Base-by-base conservation (phyloP, 495 filamentous ascomycete genomes). In the Neurospora sp. region DNA sequence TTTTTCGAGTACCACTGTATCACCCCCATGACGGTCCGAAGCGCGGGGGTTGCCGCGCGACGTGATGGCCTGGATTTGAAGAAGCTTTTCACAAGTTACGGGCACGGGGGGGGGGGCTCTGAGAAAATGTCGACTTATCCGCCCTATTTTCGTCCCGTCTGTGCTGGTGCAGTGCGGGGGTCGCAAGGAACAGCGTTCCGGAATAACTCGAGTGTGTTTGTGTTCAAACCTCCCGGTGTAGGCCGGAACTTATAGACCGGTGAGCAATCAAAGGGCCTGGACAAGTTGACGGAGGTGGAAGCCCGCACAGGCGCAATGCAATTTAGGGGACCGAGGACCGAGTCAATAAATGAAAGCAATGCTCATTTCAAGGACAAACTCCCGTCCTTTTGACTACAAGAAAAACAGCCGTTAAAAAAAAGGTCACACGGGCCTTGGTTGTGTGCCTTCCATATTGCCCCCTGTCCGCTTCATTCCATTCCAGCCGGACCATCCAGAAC, bases 361-460 rank as follows among this genome's bases (percentile, higher is more conserved):
- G 53, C 12, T 65, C 27, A 48, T 22, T 53, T 71, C 31, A 71
- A 39, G 41, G 41, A 71, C 35, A 46, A 69, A 38, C 68, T 69
- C 39, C 68, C 68, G 65, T 48, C 69, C 69, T 65, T 38, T 71
- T 77, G 75, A 77, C 76, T 74, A 76, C 76, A 53, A 71, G 59
- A 46, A 71, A 73, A 76, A 59, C 71, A 68, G 39, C 22, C 73
- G 27, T 71, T 68, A 65, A 76, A 18, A n/a, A n/a, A 69, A 39
- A 71, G 77, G 77, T 80, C 77, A 78, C 75, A 78, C 73, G 78
- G 48, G 53, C 53, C 12, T 9, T 16, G 35, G 35, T 35, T 37
- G 53, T 7, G 53, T 35, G 27, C 53, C 53, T 61, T 74, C 3
- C 31, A 4, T 35, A 70, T 53, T 20, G 22, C 12, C 48, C 71